These are phyloP conservation scores for Chondrostereum purpureum DNA, from an alignment of 1,284 basidiomycete genomes.

Conservation along the genomic window DNA sequence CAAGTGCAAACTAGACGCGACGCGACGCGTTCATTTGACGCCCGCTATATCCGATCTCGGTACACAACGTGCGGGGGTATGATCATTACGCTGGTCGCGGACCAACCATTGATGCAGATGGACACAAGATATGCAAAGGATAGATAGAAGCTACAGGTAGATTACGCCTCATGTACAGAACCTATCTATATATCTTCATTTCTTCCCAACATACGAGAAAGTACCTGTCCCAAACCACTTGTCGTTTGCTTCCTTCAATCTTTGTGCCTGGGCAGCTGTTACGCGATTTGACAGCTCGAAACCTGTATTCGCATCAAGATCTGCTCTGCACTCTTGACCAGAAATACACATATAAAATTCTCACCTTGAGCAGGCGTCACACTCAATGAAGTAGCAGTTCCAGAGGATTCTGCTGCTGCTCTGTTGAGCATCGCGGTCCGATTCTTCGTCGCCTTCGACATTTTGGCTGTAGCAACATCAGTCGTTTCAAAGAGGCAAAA, in stretches of 20 bases:
- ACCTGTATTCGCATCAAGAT: slow-evolving; percentile 37
- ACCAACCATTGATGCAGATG: no score
- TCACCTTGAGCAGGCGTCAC: slow-evolving; percentile 95
- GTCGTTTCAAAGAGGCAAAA: slow-evolving; percentile 3
- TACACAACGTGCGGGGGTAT: no score
- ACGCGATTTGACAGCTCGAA: slow-evolving; percentile 87
- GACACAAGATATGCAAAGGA: no score
- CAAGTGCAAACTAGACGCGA: no score
- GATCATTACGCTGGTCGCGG: no score
- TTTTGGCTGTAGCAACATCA: slow-evolving; percentile 68
- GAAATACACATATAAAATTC: slow-evolving; percentile 17
- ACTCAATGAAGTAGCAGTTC: slow-evolving; percentile 85
- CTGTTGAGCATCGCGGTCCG: slow-evolving; percentile 79
- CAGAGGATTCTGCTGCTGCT: slow-evolving; percentile 54
- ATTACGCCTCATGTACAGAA: no score
- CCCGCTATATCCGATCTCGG: no score
- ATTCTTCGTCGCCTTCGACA: slow-evolving; percentile 94
- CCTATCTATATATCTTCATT: no score
- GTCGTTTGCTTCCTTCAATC: slow-evolving; percentile 89
- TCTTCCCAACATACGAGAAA: slow-evolving; percentile 75
- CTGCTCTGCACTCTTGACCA: slow-evolving; percentile 11
- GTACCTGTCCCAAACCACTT: slow-evolving; percentile 85
- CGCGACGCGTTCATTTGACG: no score
- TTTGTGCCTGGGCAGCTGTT: slow-evolving; percentile 60
- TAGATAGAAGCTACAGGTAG: no score